Conservation (phyloP, 129 eudicot genomes). For the Gnaphalium uliginosum region DNA sequence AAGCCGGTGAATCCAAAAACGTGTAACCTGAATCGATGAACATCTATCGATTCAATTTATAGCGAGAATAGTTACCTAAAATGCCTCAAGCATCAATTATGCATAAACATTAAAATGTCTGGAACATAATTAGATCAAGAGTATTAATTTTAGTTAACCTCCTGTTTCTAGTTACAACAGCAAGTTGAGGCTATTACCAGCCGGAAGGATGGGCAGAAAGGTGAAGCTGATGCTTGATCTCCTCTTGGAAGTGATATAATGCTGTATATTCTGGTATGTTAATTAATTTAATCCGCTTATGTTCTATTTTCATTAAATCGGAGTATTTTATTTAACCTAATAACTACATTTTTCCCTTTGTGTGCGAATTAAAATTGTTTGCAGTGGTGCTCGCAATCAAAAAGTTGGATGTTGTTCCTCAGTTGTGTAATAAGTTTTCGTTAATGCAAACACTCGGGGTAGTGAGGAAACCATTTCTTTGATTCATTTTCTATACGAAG, state of each 20-base stretch:
- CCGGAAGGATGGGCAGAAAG: slow-evolving; percentile 52
- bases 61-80: too few species aligned
- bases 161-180: slow-evolving; percentile 66
- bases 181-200: slow-evolving; percentile 49
- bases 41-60: too few species aligned
- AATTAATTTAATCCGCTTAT: background rate
- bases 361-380: slow-evolving; percentile 19
- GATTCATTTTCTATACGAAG: slow-evolving; percentile 39
- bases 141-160: slow-evolving; percentile 1
- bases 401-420: slow-evolving; percentile 36
- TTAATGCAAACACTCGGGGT: slow-evolving; percentile 29
- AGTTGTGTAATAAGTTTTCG: slow-evolving; percentile 26
- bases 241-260: slow-evolving; percentile 32
- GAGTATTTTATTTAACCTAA: background rate
- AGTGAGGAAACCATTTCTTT: slow-evolving; percentile 38
- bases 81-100: too few species aligned
- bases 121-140: background rate
- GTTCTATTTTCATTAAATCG: background rate
- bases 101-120: background rate
- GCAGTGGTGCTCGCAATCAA: slow-evolving; percentile 38
- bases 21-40: too few species aligned
- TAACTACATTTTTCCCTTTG: too few species aligned
- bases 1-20: too few species aligned
- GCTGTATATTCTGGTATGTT: slow-evolving; percentile 58
- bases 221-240: slow-evolving; percentile 53